Evolutionary conservation across 805 yeast species (phyloP).

Genomic region (Yarrowia hollandica): DNA sequence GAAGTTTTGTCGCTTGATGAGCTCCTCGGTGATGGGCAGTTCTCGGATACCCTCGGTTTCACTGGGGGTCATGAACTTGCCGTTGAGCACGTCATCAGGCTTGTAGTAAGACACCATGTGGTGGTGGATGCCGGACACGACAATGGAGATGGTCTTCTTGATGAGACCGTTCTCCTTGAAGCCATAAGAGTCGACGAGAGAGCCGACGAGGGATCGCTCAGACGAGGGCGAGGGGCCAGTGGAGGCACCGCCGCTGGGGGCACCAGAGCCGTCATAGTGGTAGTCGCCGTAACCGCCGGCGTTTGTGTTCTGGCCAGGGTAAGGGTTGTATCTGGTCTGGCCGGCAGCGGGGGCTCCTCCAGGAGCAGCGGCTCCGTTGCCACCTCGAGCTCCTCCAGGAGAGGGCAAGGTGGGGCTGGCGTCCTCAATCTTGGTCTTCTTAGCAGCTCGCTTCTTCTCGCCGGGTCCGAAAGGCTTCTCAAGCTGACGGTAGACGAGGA

Average conservation of each 20-base stretch:
- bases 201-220: constrained; percentile 53
- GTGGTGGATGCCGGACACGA: constrained; percentile 45
- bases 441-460: constrained; percentile 41
- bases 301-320: background rate
- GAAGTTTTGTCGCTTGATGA: constrained; percentile 41
- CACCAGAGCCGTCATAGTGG: constrained; percentile 14
- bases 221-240: constrained; percentile 35
- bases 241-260: constrained; percentile 18
- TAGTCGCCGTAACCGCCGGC: constrained; percentile 9
- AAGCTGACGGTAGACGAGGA: constrained; percentile 76
- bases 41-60: constrained; percentile 53
- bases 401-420: background rate
- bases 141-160: constrained; percentile 76
- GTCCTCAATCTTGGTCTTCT: constrained; percentile 18
- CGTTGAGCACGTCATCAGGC: constrained; percentile 67
- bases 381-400: constrained; percentile 10
- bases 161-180: constrained; percentile 73
- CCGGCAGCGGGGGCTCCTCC: background rate
- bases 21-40: constrained; percentile 44
- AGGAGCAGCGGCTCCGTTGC: background rate
- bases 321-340: constrained; percentile 23
- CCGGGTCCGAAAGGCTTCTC: constrained; percentile 49
- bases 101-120: constrained; percentile 80
- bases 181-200: constrained; percentile 59
- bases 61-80: constrained; percentile 58